Percentiles rank a stretch among this genome's conserved stretches.
Evolutionary conservation across 495 filamentous ascomycete species (phyloP).

Genomic region (Penicillium dipodomyicola): DNA sequence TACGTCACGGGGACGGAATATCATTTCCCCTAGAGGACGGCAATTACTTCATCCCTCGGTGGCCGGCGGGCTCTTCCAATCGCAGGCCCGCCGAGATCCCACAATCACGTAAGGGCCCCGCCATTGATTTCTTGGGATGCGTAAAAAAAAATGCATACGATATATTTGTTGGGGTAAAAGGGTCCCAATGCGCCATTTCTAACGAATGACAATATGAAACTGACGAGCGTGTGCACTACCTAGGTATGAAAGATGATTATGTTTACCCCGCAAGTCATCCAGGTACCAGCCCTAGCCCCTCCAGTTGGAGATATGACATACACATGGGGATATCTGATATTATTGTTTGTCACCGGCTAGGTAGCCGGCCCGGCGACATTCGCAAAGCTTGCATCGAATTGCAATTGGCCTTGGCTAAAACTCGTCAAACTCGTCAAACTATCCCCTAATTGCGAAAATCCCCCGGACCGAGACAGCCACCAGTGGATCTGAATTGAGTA

Average conservation of each 20-base stretch:
- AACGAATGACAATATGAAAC: conserved; percentile 1
- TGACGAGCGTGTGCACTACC: background rate
- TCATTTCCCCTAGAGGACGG: background rate
- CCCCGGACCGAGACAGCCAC: conserved; percentile 20
- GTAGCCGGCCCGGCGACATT: conserved; percentile 22
- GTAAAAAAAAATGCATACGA: conserved; percentile 7
- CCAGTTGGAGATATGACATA: conserved; percentile 18
- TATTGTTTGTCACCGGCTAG: background rate
- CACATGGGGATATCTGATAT: background rate
- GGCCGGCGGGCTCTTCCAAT: conserved; percentile 31
- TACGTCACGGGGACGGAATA: conserved; percentile 11
- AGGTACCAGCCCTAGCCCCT: conserved; percentile 27
- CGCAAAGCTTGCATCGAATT: background rate
- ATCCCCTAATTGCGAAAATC: conserved; percentile 23
- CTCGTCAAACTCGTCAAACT: background rate
- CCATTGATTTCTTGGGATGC: conserved; percentile 5
- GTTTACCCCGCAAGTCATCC: conserved; percentile 30
- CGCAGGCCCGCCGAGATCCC: conserved; percentile 22
- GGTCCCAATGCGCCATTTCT: conserved; percentile 9
- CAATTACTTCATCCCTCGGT: conserved; percentile 23
- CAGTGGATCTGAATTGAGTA: conserved; percentile 6
- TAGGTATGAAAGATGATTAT: background rate
- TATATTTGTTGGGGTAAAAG: conserved; percentile 8
- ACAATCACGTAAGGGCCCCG: conserved; percentile 32
- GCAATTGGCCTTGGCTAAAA: background rate